Evolutionary conservation across 192 early-diverging fungal genomes (phyloP), one percentile per base, ranked within the genome.

Genomic region (Linnemannia exigua): DNA sequence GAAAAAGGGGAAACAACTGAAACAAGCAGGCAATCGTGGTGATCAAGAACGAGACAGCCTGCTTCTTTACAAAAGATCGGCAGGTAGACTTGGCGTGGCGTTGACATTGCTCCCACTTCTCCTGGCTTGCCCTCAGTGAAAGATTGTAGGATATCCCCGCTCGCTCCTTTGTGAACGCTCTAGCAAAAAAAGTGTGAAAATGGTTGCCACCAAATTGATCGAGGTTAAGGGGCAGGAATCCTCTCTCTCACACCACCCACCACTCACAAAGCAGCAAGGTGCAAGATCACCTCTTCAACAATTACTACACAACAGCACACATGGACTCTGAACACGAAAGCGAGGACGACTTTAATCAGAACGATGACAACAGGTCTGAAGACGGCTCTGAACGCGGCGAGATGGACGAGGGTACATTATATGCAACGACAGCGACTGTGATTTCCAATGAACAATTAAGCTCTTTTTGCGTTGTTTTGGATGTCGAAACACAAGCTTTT

Each of bases 311-410:
- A 51, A 75, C 48, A 58, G 20, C 5, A 44, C 41, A 44, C 79
- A 81, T 86, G 84, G 84, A 86, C 74, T 86, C 84, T 19, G 86
- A 87, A 41, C 80, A 82, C 66, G 86, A 87, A 58, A 88, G 87
- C 72, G 87, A 88, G 22, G 87, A 88, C 70, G 87, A 88, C 16
- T 88, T 84, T 38, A 71, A 70, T 67, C 54, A 79, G 19, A 84
- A 84, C 67, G 77, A 78, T 51, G 80, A 84, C 70, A 78, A 70
- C 67, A 77, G 75, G 69, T 78, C 75, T 14, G 79, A 80, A 1
- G 87, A 88, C 67, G 82, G 75, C 41, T 80, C 81, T 25, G 87
- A 88, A 16, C 72, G 82, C 25, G 58, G 74, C 28, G 79, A 80
- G 25, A 63, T 33, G 12, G 79, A 83, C 28, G 87, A 84, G 6